Conservation (phyloP, 2,329 filamentous ascomycete species). For the Aspergillus sp. region DNA sequence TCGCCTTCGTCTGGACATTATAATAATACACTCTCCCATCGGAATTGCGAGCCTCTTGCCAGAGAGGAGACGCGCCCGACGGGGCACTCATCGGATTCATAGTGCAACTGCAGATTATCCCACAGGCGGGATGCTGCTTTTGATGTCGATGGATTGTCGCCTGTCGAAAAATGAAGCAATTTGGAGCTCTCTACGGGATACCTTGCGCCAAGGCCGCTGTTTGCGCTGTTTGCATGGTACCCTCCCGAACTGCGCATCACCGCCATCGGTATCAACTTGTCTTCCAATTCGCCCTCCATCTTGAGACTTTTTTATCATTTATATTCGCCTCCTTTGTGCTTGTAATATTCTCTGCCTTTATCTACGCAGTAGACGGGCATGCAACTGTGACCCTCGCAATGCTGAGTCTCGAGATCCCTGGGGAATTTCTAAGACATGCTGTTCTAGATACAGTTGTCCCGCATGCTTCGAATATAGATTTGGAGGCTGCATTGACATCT, state of each 20-base stretch:
- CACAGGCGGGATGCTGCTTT: conserved; percentile 3
- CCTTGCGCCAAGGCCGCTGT: conserved; percentile 11
- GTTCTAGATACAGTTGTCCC: conserved; percentile 41
- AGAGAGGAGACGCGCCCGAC: conserved; percentile 51
- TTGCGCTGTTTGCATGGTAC: conserved; percentile 24
- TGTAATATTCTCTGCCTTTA: not conserved
- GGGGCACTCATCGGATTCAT: conserved; percentile 57
- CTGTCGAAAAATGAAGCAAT: conserved; percentile 16
- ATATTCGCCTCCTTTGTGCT: not conserved
- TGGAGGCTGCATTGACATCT: conserved; percentile 37
- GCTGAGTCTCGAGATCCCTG: conserved; percentile 31
- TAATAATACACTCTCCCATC: conserved; percentile 90
- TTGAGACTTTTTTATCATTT: conserved; percentile 7
- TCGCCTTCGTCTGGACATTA: conserved; percentile 78
- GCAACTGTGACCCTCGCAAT: conserved; percentile 24
- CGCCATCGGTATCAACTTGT: not conserved
- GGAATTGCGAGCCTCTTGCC: conserved; percentile 75
- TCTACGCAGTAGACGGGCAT: conserved; percentile 11
- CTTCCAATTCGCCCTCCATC: not conserved
- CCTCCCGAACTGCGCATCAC: conserved; percentile 8
- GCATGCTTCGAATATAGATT: conserved; percentile 34
- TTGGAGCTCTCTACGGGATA: conserved; percentile 15
- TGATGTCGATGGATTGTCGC: conserved; percentile 3
- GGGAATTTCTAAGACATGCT: conserved; percentile 38
- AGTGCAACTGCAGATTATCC: not conserved